Percentiles rank a stretch among this genome's conserved stretches.
Evolutionary conservation across 768 basidiomycete species (phyloP).

Genomic region (Rubroboletus pulcherrimus): DNA sequence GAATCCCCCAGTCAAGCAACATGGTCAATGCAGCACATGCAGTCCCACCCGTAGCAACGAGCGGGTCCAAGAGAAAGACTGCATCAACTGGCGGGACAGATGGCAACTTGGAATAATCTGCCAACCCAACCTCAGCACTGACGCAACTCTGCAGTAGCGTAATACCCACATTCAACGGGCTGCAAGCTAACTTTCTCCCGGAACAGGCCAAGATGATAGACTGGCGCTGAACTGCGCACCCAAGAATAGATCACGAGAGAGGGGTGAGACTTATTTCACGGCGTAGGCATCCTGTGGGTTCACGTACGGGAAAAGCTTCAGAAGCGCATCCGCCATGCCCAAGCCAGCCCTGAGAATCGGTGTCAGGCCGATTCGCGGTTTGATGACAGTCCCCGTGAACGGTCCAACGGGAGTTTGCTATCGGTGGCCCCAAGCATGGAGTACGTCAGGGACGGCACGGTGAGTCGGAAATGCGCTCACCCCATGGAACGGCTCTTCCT

Average conservation of each 20-base stretch:
- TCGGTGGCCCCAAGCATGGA: not conserved
- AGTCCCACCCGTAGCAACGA: slow-evolving; percentile 93
- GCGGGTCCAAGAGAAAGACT: slow-evolving; percentile 86
- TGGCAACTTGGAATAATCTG: slow-evolving; percentile 91
- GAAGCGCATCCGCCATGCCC: slow-evolving; percentile 87
- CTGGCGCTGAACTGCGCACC: slow-evolving; percentile 59
- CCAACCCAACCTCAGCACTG: slow-evolving; percentile 1
- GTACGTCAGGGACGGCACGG: not conserved
- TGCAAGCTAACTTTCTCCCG: slow-evolving; percentile 84
- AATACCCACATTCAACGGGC: slow-evolving; percentile 80
- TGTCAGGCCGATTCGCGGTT: slow-evolving; percentile 76
- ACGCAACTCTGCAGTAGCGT: not conserved
- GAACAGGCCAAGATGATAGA: slow-evolving; percentile 89
- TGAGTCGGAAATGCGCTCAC: slow-evolving; percentile 42
- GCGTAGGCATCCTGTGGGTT: not conserved
- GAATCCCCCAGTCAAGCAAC: slow-evolving; percentile 81
- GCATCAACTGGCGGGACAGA: slow-evolving; percentile 69
- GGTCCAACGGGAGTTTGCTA: slow-evolving; percentile 76
- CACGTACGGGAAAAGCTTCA: slow-evolving; percentile 80
- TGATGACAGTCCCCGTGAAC: slow-evolving; percentile 75
- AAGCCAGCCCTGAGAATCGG: slow-evolving; percentile 92
- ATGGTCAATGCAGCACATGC: slow-evolving; percentile 84
- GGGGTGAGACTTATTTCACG: not conserved
- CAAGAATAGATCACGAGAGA: not conserved
- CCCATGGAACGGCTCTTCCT: slow-evolving; percentile 58